phyloP scores from a whole-genome alignment of 208 protist species.

The Crithidia thermophila region DNA sequence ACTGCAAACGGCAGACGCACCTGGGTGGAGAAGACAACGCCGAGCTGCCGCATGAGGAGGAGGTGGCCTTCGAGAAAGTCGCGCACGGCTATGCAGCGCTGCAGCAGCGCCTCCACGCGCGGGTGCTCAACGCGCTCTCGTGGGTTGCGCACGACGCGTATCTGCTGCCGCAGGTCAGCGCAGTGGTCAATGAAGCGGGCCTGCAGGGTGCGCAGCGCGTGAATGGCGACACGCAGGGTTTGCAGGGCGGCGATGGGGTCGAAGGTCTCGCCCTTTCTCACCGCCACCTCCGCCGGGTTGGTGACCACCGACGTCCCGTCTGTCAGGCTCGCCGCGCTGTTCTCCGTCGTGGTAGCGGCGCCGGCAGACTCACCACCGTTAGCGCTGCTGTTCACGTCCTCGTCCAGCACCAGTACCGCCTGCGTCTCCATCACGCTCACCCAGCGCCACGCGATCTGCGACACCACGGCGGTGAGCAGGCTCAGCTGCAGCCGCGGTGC shows the following conservation, averaged over 20 bases:
- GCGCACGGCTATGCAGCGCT: conserved; percentile 44
- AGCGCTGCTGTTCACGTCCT: conserved; percentile 20
- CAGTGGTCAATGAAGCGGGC: conserved; percentile 40
- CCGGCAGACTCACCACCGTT: too few species aligned
- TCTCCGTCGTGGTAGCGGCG: conserved; percentile 6
- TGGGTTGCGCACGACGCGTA: conserved; percentile 26
- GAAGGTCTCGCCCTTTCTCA: neutral
- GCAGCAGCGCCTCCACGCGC: conserved; percentile 46
- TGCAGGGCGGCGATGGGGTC: conserved; percentile 30
- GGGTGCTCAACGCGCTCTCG: conserved; percentile 34
- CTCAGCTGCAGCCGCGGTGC: conserved; percentile 47
- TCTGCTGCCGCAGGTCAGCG: conserved; percentile 34
- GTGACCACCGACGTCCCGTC: neutral
- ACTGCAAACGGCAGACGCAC: conserved; percentile 15
- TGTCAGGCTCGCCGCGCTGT: neutral
- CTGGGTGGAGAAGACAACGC: conserved; percentile 43
- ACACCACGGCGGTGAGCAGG: conserved; percentile 57
- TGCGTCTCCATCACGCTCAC: conserved; percentile 45
- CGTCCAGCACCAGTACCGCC: conserved; percentile 42
- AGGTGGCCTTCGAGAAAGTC: conserved; percentile 58
- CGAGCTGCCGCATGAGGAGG: conserved; percentile 51
- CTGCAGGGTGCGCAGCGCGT: conserved; percentile 48
- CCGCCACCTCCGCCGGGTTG: neutral
- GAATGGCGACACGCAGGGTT: conserved; percentile 35
- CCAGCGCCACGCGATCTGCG: conserved; percentile 49